Evolutionary conservation across 352 stramenopile genomes (phyloP), one percentile per base, ranked within the genome.

Genomic region (Pythium dissotocum): DNA sequence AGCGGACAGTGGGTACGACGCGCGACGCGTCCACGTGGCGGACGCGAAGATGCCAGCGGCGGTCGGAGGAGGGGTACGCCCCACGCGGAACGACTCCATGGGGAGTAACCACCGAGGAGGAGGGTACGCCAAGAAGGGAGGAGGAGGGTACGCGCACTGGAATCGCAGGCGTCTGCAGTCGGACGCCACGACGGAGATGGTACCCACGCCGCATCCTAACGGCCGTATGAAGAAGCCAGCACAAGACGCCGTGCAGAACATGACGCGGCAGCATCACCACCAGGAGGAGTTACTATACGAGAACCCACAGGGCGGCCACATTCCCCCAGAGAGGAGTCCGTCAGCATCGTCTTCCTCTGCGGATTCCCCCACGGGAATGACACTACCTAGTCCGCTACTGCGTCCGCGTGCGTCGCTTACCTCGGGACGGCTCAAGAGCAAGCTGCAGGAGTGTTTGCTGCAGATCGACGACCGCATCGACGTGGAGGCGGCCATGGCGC

Each of bases 391-490:
- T 44, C 57, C 64, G 21, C 21, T 24, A n/a, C 13, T 32, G 38
- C 60, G n/a, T 14, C 44, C 49, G n/a, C 58, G 66, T 26, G 35
- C 58, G 4, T 28, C 60, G n/a, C 55, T 65, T 2, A 75, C 75
- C 0, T 76, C 79, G 2, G 82, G 71, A 40, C 76, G 79, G 24
- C 71, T 93, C n/a, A 78, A 80, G n/a, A 72, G 65, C 0, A 93
- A 93, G 62, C 61, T 93, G n/a, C 72, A 80, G 14, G 81, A 89
- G 28, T 83, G 76, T 60, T 44, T 89, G 12, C 40, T 71, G 7
- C 72, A 93, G 48, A 86, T 90, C 42, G 78, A 93, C 53, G 61
- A 70, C 6, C 80, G 75, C 4, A 88, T 93, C 26, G 63, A 64
- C 2, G 61, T 76, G 28, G 83, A 93, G 58, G 64, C 77, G 16